phyloP scores from a whole-genome alignment of 2,329 filamentous ascomycete genomes.

The Alternaria sp. region DNA sequence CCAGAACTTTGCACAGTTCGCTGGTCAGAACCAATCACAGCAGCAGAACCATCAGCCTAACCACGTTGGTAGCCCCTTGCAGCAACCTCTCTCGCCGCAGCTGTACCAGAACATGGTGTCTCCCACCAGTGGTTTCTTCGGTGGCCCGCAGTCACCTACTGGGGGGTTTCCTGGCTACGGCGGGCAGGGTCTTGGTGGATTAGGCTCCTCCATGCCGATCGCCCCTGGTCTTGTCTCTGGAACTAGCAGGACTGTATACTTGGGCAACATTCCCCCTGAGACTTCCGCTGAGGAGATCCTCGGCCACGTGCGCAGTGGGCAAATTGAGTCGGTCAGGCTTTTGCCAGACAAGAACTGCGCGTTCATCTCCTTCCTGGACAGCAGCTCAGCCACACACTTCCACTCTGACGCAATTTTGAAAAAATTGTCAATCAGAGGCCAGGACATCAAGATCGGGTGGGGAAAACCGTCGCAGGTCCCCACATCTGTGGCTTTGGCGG shows the following conservation, averaged over 20 bases:
- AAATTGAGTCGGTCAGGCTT: conserved; percentile 98
- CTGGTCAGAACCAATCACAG: conserved; percentile 64
- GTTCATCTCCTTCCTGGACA: conserved; percentile 98
- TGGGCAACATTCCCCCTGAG: conserved; percentile 98
- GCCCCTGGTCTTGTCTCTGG: conserved; percentile 83
- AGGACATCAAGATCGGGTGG: conserved; percentile 99
- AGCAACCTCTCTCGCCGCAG: conserved; percentile 76
- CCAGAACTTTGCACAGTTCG: conserved; percentile 78
- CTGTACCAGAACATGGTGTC: conserved; percentile 87
- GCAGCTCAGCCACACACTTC: conserved; percentile 97
- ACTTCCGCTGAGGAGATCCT: conserved; percentile 96
- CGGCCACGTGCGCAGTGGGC: conserved; percentile 93
- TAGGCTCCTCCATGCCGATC: conserved; percentile 78
- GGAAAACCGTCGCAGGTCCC: conserved; percentile 98
- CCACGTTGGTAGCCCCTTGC: conserved; percentile 75
- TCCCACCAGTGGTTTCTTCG: conserved; percentile 82
- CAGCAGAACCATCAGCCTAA: conserved; percentile 66
- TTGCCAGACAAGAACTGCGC: conserved; percentile 99
- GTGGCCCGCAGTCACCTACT: conserved; percentile 84
- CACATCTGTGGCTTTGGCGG: conserved; percentile 94
- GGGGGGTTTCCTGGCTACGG: conserved; percentile 73
- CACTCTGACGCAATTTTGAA: conserved; percentile 99
- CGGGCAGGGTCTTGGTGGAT: conserved; percentile 66
- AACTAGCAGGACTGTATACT: conserved; percentile 94
- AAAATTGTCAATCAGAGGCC: conserved; percentile 97